Conservation (phyloP, 1,139 yeast species). For the Zygosaccharomyces pseudobailii region DNA sequence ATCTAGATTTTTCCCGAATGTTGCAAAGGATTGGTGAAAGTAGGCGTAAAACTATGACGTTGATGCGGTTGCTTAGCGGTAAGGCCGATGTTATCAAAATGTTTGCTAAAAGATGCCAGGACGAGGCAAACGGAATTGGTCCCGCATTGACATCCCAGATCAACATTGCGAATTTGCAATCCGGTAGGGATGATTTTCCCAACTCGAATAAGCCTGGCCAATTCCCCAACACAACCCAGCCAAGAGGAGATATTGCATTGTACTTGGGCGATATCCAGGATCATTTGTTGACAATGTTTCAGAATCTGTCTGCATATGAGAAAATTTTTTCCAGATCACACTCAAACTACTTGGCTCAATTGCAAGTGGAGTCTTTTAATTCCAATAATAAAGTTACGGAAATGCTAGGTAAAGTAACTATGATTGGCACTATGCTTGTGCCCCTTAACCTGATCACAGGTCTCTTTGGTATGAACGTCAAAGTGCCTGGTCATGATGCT, state of each 20-base stretch:
- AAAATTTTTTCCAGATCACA: constrained; percentile 90
- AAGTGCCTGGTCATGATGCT: constrained; percentile 64
- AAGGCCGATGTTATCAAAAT: constrained; percentile 96
- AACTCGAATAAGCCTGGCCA: neutral
- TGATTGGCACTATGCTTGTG: constrained; percentile 84
- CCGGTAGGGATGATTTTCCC: constrained; percentile 6
- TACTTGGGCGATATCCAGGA: constrained; percentile 97
- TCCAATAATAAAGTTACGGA: constrained; percentile 80
- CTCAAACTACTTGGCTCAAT: constrained; percentile 85
- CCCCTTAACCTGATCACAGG: constrained; percentile 92
- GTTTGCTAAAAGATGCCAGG: constrained; percentile 96
- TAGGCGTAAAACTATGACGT: constrained; percentile 84
- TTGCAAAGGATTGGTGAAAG: constrained; percentile 81
- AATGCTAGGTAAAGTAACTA: constrained; percentile 82
- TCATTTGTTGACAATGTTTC: constrained; percentile 94
- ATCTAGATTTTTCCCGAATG: constrained; percentile 65
- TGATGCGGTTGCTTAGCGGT: constrained; percentile 84
- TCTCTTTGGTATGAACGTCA: constrained; percentile 93
- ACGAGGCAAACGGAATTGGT: constrained; percentile 40
- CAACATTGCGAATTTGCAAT: constrained; percentile 35
- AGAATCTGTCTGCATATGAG: constrained; percentile 81
- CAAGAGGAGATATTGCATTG: constrained; percentile 77
- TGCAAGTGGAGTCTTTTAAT: constrained; percentile 86
- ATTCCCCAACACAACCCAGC: constrained; percentile 45
- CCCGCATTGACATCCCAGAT: constrained; percentile 37